Base-by-base conservation (phyloP, 2,329 filamentous ascomycete genomes). In the Colletotrichum tanaceti region DNA sequence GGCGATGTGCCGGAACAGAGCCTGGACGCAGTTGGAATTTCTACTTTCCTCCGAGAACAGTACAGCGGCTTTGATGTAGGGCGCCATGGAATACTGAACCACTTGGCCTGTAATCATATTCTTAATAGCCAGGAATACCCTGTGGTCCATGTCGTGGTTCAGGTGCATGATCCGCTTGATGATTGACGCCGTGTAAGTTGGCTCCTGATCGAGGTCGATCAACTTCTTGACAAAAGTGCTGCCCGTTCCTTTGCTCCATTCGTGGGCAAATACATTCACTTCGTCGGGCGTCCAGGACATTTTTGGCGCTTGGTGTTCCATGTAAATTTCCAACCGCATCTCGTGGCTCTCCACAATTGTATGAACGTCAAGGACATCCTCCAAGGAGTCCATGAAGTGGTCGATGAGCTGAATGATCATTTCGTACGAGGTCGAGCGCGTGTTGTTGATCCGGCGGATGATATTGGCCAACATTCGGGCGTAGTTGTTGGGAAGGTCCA, bases 181-280 rank as follows among this genome's bases (percentile, higher is more conserved):
- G 60, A 94, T 90, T 14, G 78, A 80, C 58, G 85, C 81, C 1
- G 86, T 88, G 2, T 82, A 81, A 1, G 75, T 71, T 0, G 78
- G 77, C 62, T 88, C 89, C 73, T 90, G 86, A 70, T 90, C 85
- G 57, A 91, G 82, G 22, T 82, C 81, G 35, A 94, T 81, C 32
- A 94, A 81, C 75, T 91, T 93, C 74, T 89, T 88, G 28, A 91
- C 76, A 60, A 91, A 88, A n/a, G 89, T 79, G 70, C 86, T 88
- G 67, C 43, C 69, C n/a, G 50, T 76, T 77, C 73, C 71, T 75
- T 67, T 61, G 28, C 41, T 74, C 80, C 82, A 84, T 43, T 84
- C 79, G 43, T 77, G 76, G 65, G 83, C 79, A 2, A 89, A 71
- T 2, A 84, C 72, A 35, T 81, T 77, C 14, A 84, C 78, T 73